A percentile compares a stretch with the other conserved stretches of the same genome.
Evolutionary conservation across 176 grass and related monocot genomes (phyloP).

Genomic region (Alloteropsis semialata): DNA sequence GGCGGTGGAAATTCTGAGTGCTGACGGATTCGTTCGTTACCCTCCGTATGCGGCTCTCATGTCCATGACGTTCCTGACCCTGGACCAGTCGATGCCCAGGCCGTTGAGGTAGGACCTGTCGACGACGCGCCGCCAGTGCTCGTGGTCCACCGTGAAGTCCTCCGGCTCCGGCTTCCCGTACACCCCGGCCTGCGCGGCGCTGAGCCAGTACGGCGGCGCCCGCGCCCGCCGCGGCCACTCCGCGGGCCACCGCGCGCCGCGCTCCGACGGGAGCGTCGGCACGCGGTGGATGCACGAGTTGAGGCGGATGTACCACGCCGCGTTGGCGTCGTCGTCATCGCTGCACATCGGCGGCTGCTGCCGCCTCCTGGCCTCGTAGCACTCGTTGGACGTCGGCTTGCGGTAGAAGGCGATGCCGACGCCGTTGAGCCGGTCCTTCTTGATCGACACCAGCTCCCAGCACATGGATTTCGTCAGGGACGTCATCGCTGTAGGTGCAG

Average conservation of each 20-base stretch:
- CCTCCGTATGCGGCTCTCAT: slow-evolving; percentile 96
- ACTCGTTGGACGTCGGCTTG: slow-evolving; percentile 77
- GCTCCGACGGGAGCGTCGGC: slow-evolving; percentile 38
- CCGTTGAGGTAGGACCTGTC: slow-evolving; percentile 72
- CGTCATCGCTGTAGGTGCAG: slow-evolving; percentile 50
- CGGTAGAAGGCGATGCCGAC: slow-evolving; percentile 81
- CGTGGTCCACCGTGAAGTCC: slow-evolving; percentile 65
- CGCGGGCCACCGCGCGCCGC: slow-evolving; percentile 59
- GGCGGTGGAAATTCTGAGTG: neutral
- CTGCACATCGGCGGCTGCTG: slow-evolving; percentile 86
- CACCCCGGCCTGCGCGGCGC: slow-evolving; percentile 49
- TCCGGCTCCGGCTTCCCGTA: slow-evolving; percentile 70
- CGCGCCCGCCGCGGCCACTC: slow-evolving; percentile 68
- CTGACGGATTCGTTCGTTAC: slow-evolving; percentile 23
- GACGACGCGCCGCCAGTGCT: slow-evolving; percentile 71
- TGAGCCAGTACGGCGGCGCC: slow-evolving; percentile 74
- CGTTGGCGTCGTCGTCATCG: slow-evolving; percentile 77
- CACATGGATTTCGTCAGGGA: slow-evolving; percentile 85
- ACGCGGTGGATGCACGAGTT: slow-evolving; percentile 86
- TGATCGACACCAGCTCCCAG: slow-evolving; percentile 84
- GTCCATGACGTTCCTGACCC: slow-evolving; percentile 97
- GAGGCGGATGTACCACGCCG: slow-evolving; percentile 83
- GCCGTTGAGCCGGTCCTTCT: slow-evolving; percentile 78
- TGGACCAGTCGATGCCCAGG: slow-evolving; percentile 79
- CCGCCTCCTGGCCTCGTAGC: slow-evolving; percentile 60